A percentile compares a stretch with the other conserved stretches of the same genome.
phyloP scores from a whole-genome alignment of 805 yeast genomes.

The Suhomyces sp. region DNA sequence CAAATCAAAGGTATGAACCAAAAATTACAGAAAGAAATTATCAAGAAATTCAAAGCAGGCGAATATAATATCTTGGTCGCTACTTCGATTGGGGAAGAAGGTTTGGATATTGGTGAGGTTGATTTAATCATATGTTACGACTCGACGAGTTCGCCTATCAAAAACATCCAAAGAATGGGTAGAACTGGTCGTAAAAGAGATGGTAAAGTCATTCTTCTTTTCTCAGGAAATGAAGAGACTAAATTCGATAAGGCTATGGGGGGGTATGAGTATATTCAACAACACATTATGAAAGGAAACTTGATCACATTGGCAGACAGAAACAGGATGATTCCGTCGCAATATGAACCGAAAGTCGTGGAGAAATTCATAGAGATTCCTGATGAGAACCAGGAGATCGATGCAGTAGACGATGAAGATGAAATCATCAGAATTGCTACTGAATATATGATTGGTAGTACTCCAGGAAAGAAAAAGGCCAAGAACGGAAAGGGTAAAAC shows the following conservation, averaged over 20 bases:
- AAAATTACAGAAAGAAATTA: constrained; percentile 76
- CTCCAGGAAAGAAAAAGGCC: constrained; percentile 11
- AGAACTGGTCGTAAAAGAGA: constrained; percentile 95
- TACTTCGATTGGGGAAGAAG: constrained; percentile 98
- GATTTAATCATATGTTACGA: constrained; percentile 92
- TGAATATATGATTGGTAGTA: constrained; percentile 53
- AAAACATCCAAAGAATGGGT: constrained; percentile 94
- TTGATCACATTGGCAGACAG: constrained; percentile 45
- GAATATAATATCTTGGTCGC: constrained; percentile 81
- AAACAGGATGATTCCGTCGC: constrained; percentile 68
- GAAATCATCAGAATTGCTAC: constrained; percentile 70
- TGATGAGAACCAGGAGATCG: constrained; percentile 59
- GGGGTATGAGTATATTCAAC: constrained; percentile 78
- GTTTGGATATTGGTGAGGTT: constrained; percentile 97
- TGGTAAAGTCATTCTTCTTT: constrained; percentile 74
- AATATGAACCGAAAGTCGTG: constrained; percentile 54
- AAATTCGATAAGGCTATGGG: constrained; percentile 85
- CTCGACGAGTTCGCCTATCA: constrained; percentile 89
- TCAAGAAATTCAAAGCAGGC: constrained; percentile 72
- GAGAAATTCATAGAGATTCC: constrained; percentile 64
- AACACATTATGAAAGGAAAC: constrained; percentile 54
- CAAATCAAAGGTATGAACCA: constrained; percentile 88
- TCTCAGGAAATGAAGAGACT: constrained; percentile 71
- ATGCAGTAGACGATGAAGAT: constrained; percentile 59
- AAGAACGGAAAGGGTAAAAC: constrained; percentile 7